Percentiles rank a stretch among this genome's conserved stretches.
These are phyloP conservation scores for Cinchona pubescens DNA, from an alignment of 257 asterid genomes.

Conservation along the genomic window DNA sequence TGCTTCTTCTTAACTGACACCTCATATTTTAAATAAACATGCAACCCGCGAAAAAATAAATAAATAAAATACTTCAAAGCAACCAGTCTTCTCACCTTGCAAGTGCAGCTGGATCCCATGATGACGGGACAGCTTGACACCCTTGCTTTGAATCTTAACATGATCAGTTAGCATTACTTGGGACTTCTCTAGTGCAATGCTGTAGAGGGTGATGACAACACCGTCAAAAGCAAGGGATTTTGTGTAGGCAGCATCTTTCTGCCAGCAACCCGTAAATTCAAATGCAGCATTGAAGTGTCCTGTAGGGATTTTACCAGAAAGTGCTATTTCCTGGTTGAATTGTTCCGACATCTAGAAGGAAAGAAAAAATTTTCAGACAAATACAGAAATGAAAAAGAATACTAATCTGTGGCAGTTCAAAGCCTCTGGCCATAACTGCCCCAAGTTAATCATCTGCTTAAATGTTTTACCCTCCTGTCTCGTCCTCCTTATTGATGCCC, in stretches of 20 bases:
- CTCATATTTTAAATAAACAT: background rate
- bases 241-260: conserved; percentile 87
- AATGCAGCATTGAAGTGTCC: conserved; percentile 97
- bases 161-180: conserved; percentile 79
- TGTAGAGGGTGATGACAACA: conserved; percentile 72
- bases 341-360: conserved; percentile 91
- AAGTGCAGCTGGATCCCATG: conserved; percentile 95
- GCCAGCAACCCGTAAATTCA: conserved; percentile 97
- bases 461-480: too few relatives aligned
- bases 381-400: too few relatives aligned
- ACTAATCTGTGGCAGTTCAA: too few relatives aligned
- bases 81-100: too few relatives aligned
- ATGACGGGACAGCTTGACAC: conserved; percentile 87
- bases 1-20: background rate
- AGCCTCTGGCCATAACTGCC: too few relatives aligned
- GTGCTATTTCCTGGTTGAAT: conserved; percentile 81
- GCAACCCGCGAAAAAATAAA: too few relatives aligned
- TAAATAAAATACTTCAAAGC: too few relatives aligned
- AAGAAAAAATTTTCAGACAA: too few relatives aligned
- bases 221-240: conserved; percentile 93
- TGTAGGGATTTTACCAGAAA: conserved; percentile 86
- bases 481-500: too few relatives aligned
- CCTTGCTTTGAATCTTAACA: too few relatives aligned
- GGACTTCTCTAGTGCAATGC: conserved; percentile 91
- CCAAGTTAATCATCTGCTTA: too few relatives aligned